Evolutionary conservation across 2,329 filamentous ascomycete species (phyloP).

Genomic region (Fusarium guadeloupense): DNA sequence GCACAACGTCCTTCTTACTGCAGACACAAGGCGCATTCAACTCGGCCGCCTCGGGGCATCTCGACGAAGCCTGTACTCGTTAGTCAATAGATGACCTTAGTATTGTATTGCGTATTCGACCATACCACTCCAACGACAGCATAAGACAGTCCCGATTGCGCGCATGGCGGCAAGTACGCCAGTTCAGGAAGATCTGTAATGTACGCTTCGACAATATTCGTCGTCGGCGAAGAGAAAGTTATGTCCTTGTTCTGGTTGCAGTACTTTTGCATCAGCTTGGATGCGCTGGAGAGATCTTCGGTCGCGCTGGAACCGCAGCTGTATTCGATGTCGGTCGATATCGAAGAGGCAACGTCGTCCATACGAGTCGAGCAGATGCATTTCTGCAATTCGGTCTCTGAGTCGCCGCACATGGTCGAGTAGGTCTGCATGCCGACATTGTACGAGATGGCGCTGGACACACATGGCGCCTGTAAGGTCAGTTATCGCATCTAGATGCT

Average conservation of each 20-base stretch:
- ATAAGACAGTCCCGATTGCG: conserved; percentile 44
- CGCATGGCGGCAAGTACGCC: conserved; percentile 53
- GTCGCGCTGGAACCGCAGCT: conserved; percentile 58
- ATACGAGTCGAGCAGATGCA: conserved; percentile 62
- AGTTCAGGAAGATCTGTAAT: conserved; percentile 59
- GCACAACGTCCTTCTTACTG: conserved; percentile 59
- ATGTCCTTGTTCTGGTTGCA: conserved; percentile 55
- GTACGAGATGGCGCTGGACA: conserved; percentile 55
- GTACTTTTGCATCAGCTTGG: conserved; percentile 57
- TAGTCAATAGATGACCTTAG: neutral
- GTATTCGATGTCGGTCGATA: conserved; percentile 53
- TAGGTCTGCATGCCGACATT: conserved; percentile 56
- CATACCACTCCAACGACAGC: conserved; percentile 46
- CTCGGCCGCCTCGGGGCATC: conserved; percentile 52
- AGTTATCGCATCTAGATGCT: neutral
- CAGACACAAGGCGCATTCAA: conserved; percentile 62
- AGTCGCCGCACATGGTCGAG: conserved; percentile 53
- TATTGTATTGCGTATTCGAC: neutral
- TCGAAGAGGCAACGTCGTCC: conserved; percentile 49
- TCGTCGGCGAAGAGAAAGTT: conserved; percentile 54
- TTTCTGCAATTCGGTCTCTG: conserved; percentile 56
- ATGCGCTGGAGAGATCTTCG: conserved; percentile 59
- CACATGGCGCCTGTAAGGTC: conserved; percentile 59
- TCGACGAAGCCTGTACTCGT: conserved; percentile 20
- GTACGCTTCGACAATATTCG: conserved; percentile 55